Conservation (phyloP, 2,329 filamentous ascomycete genomes). For the Ascochyta clinopodiicola region DNA sequence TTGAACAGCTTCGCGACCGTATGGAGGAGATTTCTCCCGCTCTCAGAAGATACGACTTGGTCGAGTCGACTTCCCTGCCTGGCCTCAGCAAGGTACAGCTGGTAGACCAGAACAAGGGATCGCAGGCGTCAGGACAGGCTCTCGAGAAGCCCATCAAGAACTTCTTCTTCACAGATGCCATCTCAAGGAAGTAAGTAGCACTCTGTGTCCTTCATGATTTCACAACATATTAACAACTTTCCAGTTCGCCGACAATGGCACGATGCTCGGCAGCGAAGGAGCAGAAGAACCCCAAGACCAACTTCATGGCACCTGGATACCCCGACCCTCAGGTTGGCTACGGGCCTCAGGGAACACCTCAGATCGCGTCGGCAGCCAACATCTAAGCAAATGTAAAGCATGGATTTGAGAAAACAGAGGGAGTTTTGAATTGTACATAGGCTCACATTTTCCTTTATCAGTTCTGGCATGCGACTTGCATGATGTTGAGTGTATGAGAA, state of each 20-base stretch:
- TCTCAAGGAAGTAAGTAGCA: conserved; percentile 83
- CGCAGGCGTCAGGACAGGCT: conserved; percentile 72
- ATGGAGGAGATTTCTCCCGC: conserved; percentile 95
- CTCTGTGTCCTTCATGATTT: not conserved
- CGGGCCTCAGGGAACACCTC: conserved; percentile 37
- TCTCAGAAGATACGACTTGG: conserved; percentile 85
- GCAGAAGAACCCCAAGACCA: conserved; percentile 56
- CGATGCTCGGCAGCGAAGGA: conserved; percentile 94
- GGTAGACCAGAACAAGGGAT: conserved; percentile 93
- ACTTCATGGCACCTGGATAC: conserved; percentile 59
- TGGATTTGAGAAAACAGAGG: conserved; percentile 18
- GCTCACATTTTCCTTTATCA: conserved; percentile 32
- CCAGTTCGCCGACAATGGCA: conserved; percentile 95
- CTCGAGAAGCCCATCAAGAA: conserved; percentile 89
- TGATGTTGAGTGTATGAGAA: conserved; percentile 33
- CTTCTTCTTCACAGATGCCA: conserved; percentile 98
- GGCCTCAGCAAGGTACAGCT: conserved; percentile 90
- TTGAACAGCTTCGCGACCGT: conserved; percentile 85
- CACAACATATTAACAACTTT: conserved; percentile 19
- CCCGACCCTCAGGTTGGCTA: conserved; percentile 52
- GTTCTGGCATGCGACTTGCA: conserved; percentile 25
- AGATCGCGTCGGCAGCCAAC: conserved; percentile 32
- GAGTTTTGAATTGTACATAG: conserved; percentile 40
- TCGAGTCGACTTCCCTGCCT: conserved; percentile 77
- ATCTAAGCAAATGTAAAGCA: conserved; percentile 27